Evolutionary conservation across 805 yeast species (phyloP).

Genomic region (Pichia manshurica): DNA sequence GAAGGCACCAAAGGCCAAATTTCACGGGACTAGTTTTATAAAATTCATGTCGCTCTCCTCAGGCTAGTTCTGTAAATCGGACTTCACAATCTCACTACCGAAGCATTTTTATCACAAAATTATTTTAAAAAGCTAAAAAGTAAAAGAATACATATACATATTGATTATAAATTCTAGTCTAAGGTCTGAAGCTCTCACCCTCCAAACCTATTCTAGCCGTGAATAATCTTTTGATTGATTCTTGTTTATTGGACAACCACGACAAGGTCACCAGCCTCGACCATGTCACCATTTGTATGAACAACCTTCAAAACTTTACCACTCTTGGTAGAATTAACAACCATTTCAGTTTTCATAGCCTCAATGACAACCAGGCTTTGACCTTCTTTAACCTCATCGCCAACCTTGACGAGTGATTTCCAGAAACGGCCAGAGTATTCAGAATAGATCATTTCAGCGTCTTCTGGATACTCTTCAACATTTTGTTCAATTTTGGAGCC

Average conservation of each 20-base stretch:
- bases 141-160: background rate
- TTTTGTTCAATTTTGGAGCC: constrained; percentile 40
- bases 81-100: too few relatives aligned
- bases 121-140: background rate
- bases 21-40: too few relatives aligned
- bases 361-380: constrained; percentile 86
- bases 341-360: constrained; percentile 99
- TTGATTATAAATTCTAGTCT: too few relatives aligned
- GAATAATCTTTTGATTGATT: background rate
- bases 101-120: too few relatives aligned
- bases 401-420: constrained; percentile 80
- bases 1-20: too few relatives aligned
- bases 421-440: constrained; percentile 97
- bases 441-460: constrained; percentile 80
- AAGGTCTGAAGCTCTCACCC: constrained; percentile 9
- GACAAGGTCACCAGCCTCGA: constrained; percentile 93
- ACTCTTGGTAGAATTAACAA: constrained; percentile 60
- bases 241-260: constrained; percentile 43
- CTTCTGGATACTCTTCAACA: constrained; percentile 61
- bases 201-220: background rate
- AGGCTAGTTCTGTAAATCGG: too few relatives aligned
- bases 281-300: constrained; percentile 90
- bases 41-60: too few relatives aligned
- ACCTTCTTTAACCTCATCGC: constrained; percentile 66
- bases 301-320: constrained; percentile 71